phyloP scores from a whole-genome alignment of 257 asterid species.

The Solanum chiquidenum region DNA sequence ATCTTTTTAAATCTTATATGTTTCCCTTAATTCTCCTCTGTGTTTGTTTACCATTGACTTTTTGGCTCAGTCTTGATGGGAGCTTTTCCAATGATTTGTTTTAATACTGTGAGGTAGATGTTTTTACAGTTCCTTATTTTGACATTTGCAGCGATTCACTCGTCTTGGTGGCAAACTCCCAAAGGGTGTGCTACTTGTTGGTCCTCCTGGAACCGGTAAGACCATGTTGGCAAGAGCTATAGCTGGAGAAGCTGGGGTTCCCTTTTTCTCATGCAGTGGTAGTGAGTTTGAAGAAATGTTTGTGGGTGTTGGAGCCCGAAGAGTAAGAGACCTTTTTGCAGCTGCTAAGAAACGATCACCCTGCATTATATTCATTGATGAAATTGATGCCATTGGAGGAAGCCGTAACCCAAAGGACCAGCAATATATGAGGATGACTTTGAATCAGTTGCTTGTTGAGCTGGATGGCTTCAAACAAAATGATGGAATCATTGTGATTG shows the following conservation, averaged over 20 bases:
- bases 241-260: slow-evolving; percentile 98
- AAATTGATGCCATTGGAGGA: slow-evolving; percentile 95
- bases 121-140: slow-evolving; percentile 15
- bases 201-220: slow-evolving; percentile 98
- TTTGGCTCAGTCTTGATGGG: not conserved
- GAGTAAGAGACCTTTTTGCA: slow-evolving; percentile 87
- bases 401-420: slow-evolving; percentile 88
- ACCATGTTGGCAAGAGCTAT: slow-evolving; percentile 98
- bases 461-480: slow-evolving; percentile 95
- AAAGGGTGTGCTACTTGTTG: slow-evolving; percentile 87
- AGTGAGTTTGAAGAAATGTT: slow-evolving; percentile 98
- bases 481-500: slow-evolving; percentile 88
- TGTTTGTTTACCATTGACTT: not conserved
- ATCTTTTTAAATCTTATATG: not conserved
- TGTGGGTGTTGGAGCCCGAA: slow-evolving; percentile 97
- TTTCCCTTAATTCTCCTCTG: not conserved
- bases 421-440: slow-evolving; percentile 88
- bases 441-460: slow-evolving; percentile 91
- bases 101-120: not conserved
- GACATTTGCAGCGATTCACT: slow-evolving; percentile 58
- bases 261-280: slow-evolving; percentile 93
- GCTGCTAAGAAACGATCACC: slow-evolving; percentile 97
- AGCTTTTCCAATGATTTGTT: not conserved
- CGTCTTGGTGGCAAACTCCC: slow-evolving; percentile 99
- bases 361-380: slow-evolving; percentile 81